Percentiles rank a stretch among this genome's conserved stretches.
These are phyloP conservation scores for Tetracladium maxilliforme DNA, from an alignment of 2,329 filamentous ascomycete species.

Conservation along the genomic window DNA sequence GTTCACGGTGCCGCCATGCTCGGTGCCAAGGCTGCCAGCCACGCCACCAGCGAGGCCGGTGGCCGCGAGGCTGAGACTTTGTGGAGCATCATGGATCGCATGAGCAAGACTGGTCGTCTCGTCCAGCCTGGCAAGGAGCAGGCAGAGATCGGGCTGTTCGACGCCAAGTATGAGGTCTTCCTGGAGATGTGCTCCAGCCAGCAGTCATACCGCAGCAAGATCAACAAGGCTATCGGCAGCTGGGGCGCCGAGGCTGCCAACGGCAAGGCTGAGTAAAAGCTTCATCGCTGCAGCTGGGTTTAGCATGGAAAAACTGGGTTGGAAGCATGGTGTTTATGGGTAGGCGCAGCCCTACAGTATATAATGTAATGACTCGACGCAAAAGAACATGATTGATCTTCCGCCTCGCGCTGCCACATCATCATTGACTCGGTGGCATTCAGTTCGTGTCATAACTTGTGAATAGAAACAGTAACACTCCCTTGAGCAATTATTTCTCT, in stretches of 20 bases:
- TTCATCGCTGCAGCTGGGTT: no score
- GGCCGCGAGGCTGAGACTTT: conserved; percentile 75
- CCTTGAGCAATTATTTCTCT: no score
- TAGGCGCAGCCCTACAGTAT: no score
- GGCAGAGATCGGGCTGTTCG: conserved; percentile 64
- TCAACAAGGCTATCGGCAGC: conserved; percentile 45
- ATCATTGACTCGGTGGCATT: no score
- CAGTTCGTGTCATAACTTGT: no score
- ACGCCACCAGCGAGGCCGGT: conserved; percentile 55
- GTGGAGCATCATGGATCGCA: conserved; percentile 95
- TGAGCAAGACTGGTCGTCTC: conserved; percentile 84
- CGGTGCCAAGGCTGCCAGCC: conserved; percentile 89
- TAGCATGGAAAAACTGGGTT: no score
- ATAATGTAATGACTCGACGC: no score
- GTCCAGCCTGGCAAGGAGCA: conserved; percentile 60
- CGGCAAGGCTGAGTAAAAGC: no score
- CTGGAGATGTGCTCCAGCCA: conserved; percentile 82
- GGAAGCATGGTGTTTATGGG: no score
- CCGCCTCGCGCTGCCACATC: no score
- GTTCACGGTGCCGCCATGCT: conserved; percentile 98
- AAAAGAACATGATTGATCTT: no score
- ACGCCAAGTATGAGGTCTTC: conserved; percentile 92
- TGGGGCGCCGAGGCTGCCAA: conserved; percentile 24
- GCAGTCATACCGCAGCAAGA: conserved; percentile 62
- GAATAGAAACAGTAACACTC: no score